Percentiles rank a stretch among this genome's conserved stretches.
These are phyloP conservation scores for Aspergillus persii DNA, from an alignment of 2,329 filamentous ascomycete genomes.

Conservation along the genomic window DNA sequence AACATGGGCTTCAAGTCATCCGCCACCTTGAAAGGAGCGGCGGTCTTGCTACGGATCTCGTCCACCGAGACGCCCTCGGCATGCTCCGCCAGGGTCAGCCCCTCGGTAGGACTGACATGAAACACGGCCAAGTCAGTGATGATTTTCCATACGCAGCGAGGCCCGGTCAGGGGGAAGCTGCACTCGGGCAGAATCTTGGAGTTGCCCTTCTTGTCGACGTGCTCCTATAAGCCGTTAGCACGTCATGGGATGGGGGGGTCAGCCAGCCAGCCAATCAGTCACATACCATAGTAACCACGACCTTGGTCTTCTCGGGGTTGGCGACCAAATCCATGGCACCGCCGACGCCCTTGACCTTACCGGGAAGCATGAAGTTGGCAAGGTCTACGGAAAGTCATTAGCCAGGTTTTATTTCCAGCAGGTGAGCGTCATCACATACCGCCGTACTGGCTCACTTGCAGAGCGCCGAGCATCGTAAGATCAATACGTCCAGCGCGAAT, in stretches of 20 bases:
- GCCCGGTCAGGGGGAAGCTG: conserved; percentile 64
- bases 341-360: conserved; percentile 83
- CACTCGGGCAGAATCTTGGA: conserved; percentile 64
- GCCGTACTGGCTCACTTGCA: conserved; percentile 75
- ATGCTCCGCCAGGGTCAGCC: conserved; percentile 59
- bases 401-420: neutral
- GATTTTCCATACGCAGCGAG: conserved; percentile 65
- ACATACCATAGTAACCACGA: conserved; percentile 61
- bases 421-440: conserved; percentile 17
- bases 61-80: conserved; percentile 69
- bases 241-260: neutral
- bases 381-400: conserved; percentile 53
- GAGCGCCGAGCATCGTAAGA: conserved; percentile 77
- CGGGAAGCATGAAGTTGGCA: conserved; percentile 88
- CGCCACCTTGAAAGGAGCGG: conserved; percentile 65
- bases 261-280: neutral
- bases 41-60: conserved; percentile 68
- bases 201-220: conserved; percentile 67
- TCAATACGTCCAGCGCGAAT: conserved; percentile 82
- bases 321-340: conserved; percentile 74
- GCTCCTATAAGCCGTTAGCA: conserved; percentile 43
- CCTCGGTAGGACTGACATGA: conserved; percentile 66
- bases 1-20: conserved; percentile 56
- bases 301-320: conserved; percentile 69
- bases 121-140: conserved; percentile 72